Percentiles rank a stretch among this genome's conserved stretches.
These are phyloP conservation scores for Aspergillus bertholletiae DNA, from an alignment of 495 filamentous ascomycete genomes.

Conservation along the genomic window DNA sequence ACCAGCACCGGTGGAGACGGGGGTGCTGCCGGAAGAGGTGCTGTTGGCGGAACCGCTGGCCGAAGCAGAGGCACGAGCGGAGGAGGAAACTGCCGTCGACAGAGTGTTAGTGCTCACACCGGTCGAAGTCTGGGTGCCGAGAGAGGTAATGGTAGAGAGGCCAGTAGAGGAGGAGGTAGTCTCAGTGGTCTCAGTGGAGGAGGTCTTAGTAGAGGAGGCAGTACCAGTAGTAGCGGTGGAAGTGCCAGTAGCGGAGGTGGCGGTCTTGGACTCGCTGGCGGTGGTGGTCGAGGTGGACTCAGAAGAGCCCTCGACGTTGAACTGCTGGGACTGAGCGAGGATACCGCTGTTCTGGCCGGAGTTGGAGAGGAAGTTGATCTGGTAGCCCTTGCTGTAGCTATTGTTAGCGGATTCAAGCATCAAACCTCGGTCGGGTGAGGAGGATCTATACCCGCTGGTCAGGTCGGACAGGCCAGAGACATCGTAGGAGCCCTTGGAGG, in stretches of 20 bases:
- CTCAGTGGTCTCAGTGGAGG: background rate
- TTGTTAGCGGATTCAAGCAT: slow-evolving; percentile 3
- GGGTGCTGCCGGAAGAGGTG: background rate
- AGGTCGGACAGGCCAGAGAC: slow-evolving; percentile 19
- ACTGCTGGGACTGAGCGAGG: slow-evolving; percentile 39
- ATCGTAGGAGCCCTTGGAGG: slow-evolving; percentile 34
- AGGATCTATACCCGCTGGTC: slow-evolving; percentile 25
- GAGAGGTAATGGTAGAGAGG: slow-evolving; percentile 4
- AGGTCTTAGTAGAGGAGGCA: background rate
- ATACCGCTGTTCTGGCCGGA: slow-evolving; percentile 31
- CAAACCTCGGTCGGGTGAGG: too few species aligned
- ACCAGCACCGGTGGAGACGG: background rate
- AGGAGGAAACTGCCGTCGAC: background rate
- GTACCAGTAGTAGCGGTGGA: slow-evolving; percentile 4
- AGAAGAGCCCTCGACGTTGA: slow-evolving; percentile 29
- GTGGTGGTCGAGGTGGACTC: slow-evolving; percentile 12
- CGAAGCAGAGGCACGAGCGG: background rate
- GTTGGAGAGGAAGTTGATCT: slow-evolving; percentile 37
- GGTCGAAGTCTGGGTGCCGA: background rate
- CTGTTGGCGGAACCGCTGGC: background rate
- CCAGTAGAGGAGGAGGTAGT: slow-evolving; percentile 10
- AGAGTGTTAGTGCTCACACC: background rate
- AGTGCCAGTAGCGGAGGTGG: slow-evolving; percentile 13
- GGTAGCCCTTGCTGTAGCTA: slow-evolving; percentile 28
- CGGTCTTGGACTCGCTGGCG: slow-evolving; percentile 7